Base-by-base conservation (phyloP, 345 rosid genomes). In the Brassica incana region DNA sequence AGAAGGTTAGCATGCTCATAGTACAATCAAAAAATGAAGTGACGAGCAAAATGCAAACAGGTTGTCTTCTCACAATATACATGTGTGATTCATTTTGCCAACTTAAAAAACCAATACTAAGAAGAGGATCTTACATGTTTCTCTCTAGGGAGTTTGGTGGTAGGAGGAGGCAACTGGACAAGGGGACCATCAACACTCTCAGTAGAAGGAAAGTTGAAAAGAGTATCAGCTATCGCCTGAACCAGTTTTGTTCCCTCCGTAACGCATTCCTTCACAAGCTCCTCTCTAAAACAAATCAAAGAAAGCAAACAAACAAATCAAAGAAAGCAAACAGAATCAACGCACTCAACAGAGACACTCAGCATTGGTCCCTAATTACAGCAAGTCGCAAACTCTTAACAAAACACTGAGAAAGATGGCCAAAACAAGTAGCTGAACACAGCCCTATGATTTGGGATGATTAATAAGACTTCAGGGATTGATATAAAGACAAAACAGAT, bases 121-220 rank as follows among this genome's bases (percentile, higher is more conserved):
- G 45, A 10, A 14, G 56, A n/a, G 61, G 8, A 71, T 59, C 90
- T 77, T 83, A 91, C 97, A 82, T 84, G 97, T 87, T 95, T 95
- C 82, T 87, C 93, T 83, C 98, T 87, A 1, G 99, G 98, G 71
- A 95, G 84, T 81, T 80, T 91, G 5, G 90, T 88, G 43, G 87
- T 83, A 7, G 97, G 94, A 1, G 85, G 87, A 72, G 97, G 98
- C 86, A 95, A 85, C 81, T 77, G 86, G 58, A 90, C 92, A 75
- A 95, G 77, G 20, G 98, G 98, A 38, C 97, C 98, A 78, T 89
- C 94, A 32, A 74, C 62, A 83, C 87, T 90, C 78, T 91, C 97
- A 71, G 88, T 87, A 8, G 98, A 91, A 80, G 94, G 92, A 58
- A 90, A 87, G 84, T 83, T 85, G 83, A 95, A 95, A 75, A 95